Evolutionary conservation across 305 asterid species (phyloP), one percentile per base, ranked within the genome.

Genomic region (Plantago coronopus): DNA sequence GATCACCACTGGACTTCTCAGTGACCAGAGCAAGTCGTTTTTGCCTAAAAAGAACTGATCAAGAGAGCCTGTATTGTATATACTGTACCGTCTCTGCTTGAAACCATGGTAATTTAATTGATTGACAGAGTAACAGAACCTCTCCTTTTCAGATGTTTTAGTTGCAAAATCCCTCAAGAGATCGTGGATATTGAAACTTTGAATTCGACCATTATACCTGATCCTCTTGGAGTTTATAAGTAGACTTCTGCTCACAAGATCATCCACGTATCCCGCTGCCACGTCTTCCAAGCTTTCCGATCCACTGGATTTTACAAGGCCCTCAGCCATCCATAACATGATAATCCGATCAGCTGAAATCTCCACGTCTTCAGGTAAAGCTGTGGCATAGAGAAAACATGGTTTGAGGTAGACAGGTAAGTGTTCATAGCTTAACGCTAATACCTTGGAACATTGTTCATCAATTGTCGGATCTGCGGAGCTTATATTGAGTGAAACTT

Each of bases 201-300:
- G 22, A 3, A 20, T 49, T 21, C 56, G 5, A 21, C 8, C 20
- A 21, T 12, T 21, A n/a, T 49, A 49, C 56, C 34, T 49, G 17
- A 1, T 13, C 2, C 25, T 20, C 7, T 49, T 21, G 31, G 31
- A 49, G 14, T 12, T 27, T n/a, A 49, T 49, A 27, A 49, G 34
- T 49, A 49, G 56, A 19, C 56, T 49, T 49, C 56, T 49, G 17
- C 56, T 27, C 29, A 49, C 56, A 21, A 49, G 56, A 7, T 49
- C 56, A 20, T 49, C 16, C 56, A 49, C 10, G 3, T 49, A 49
- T 16, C 56, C 34, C 17, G 11, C 56, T 27, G 20, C 20, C 21
- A 46, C 50, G 21, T 46, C 50, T 46, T 46, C 50, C 50, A 46
- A 1, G 20, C 20, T 16, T 46, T 46, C 17, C 20, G 20, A n/a